Conservation (phyloP, 148 eudicot genomes). For the Polygonum aviculare region DNA sequence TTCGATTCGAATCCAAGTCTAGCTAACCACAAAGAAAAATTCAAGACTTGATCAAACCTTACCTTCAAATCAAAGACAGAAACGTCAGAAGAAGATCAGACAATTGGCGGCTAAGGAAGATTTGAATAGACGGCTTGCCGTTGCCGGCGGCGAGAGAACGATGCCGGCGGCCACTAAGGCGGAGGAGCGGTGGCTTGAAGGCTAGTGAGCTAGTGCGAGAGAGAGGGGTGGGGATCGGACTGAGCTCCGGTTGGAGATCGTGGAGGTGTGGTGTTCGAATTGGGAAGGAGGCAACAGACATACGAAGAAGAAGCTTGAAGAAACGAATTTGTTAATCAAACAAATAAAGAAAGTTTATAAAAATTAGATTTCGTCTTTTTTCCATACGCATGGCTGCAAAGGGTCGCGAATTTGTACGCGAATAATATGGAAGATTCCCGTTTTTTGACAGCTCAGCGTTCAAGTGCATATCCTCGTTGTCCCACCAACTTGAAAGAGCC, state of each 20-base stretch:
- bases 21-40: not conserved
- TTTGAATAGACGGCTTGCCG: not conserved
- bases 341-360: not conserved
- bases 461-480: too few species aligned
- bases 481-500: too few species aligned
- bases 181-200: not conserved
- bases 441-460: too few species aligned
- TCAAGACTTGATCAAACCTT: not conserved
- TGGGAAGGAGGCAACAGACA: not conserved
- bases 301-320: not conserved
- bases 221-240: not conserved
- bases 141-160: slow-evolving; percentile 1
- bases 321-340: not conserved
- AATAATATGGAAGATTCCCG: too few species aligned
- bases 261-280: not conserved
- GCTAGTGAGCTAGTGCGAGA: not conserved
- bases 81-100: not conserved
- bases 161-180: not conserved
- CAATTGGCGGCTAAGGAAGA: not conserved
- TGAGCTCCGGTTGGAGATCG: not conserved
- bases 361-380: not conserved
- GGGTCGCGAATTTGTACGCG: too few species aligned
- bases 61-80: not conserved
- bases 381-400: too few species aligned
- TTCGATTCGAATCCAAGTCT: not conserved